Evolutionary conservation across 2,329 filamentous ascomycete species (phyloP).

Genomic region (Xylaria sp.): DNA sequence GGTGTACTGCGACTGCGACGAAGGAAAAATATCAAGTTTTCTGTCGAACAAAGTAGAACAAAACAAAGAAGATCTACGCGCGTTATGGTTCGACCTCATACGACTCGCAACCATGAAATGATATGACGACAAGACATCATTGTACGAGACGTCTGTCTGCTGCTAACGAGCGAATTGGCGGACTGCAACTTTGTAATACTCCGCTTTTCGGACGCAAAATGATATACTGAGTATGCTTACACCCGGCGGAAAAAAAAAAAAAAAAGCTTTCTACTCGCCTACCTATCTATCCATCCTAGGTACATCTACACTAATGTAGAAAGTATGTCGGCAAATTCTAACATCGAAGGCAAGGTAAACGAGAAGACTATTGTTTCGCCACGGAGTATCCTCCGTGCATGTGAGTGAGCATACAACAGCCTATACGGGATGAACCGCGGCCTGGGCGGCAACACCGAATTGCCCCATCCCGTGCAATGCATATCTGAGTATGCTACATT

Average conservation of each 20-base stretch:
- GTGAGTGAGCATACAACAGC: slow-evolving; percentile 17
- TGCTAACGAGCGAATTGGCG: slow-evolving; percentile 12
- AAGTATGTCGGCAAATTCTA: not conserved
- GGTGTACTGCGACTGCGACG: not conserved
- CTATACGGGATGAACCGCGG: slow-evolving; percentile 26
- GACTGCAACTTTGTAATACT: slow-evolving; percentile 7
- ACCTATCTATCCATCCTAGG: slow-evolving; percentile 18
- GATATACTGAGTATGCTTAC: not conserved
- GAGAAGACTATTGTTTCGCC: slow-evolving; percentile 4
- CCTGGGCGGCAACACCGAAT: slow-evolving; percentile 15
- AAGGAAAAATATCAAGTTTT: slow-evolving; percentile 2
- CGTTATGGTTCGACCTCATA: slow-evolving; percentile 30
- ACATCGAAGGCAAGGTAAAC: slow-evolving; percentile 1
- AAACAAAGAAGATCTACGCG: slow-evolving; percentile 1
- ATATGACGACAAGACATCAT: slow-evolving; percentile 7
- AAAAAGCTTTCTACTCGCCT: not conserved
- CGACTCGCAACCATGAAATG: slow-evolving; percentile 15
- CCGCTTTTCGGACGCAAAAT: slow-evolving; percentile 18
- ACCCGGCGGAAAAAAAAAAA: not conserved
- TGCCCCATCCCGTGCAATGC: slow-evolving; percentile 16
- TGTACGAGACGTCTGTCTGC: not conserved
- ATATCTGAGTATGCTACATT: slow-evolving; percentile 14
- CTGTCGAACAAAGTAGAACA: not conserved
- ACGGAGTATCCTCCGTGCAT: slow-evolving; percentile 13
- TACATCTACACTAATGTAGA: slow-evolving; percentile 4